Evolutionary conservation across 2,329 filamentous ascomycete species (phyloP).

Genomic region (Blumeriella jaapii): DNA sequence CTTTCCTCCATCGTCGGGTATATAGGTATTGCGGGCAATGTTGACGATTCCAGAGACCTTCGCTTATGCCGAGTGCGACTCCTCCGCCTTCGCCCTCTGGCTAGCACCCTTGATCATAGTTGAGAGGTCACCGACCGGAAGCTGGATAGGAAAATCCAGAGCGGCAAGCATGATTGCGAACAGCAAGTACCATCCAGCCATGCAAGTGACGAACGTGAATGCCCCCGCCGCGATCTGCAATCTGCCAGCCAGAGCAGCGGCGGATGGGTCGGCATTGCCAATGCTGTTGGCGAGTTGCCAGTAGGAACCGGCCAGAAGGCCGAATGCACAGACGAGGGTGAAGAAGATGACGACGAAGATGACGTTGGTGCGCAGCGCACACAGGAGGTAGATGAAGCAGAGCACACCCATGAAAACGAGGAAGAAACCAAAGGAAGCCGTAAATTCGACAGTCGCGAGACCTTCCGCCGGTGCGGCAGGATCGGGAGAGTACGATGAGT

Average conservation of each 20-base stretch:
- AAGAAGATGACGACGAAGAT: conserved; percentile 61
- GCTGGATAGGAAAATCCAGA: conserved; percentile 43
- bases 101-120: conserved; percentile 33
- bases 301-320: conserved; percentile 47
- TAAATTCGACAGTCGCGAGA: conserved; percentile 18
- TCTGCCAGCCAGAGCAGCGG: conserved; percentile 7
- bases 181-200: conserved; percentile 45
- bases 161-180: conserved; percentile 41
- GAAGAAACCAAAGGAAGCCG: conserved; percentile 30
- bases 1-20: too few species aligned
- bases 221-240: conserved; percentile 33
- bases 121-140: conserved; percentile 46
- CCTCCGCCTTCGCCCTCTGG: conserved; percentile 10
- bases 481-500: conserved; percentile 31
- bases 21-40: too few species aligned
- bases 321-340: conserved; percentile 45
- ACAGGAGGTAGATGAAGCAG: conserved; percentile 38
- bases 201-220: conserved; percentile 36
- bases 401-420: conserved; percentile 21
- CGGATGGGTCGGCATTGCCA: conserved; percentile 2
- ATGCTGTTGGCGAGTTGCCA: conserved; percentile 31
- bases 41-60: too few species aligned
- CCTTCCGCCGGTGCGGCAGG: conserved; percentile 23
- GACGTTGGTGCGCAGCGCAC: conserved; percentile 61
- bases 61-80: too few species aligned